These are phyloP conservation scores for Areca catechu DNA, from an alignment of 176 grass and related monocot species.

Conservation along the genomic window DNA sequence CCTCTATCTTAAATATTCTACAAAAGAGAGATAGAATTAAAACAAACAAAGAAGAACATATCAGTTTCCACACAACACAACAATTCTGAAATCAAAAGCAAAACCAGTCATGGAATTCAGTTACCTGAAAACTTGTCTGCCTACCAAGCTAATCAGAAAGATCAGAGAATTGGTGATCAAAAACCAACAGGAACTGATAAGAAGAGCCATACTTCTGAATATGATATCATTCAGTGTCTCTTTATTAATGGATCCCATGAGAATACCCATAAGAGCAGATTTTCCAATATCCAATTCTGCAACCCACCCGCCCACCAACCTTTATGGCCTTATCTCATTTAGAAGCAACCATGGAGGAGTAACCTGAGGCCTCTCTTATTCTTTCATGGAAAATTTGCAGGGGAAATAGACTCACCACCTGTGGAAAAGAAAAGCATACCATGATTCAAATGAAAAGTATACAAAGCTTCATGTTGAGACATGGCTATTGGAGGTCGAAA, in stretches of 20 bases:
- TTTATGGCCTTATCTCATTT: background rate
- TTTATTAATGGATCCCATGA: background rate
- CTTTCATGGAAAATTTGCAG: background rate
- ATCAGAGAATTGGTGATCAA: constrained; percentile 21
- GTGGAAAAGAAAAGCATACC: no score
- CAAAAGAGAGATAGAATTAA: background rate
- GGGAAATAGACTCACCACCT: no score
- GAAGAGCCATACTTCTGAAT: constrained; percentile 1
- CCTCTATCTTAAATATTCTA: background rate
- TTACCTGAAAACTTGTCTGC: constrained; percentile 29
- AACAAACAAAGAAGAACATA: background rate
- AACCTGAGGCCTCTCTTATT: background rate
- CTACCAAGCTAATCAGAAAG: constrained; percentile 26
- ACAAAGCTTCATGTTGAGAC: no score
- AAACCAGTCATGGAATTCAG: no score
- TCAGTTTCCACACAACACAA: no score
- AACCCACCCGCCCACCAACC: background rate
- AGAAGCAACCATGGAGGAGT: constrained; percentile 2
- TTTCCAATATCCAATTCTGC: background rate
- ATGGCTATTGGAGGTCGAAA: no score
- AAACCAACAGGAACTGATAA: constrained; percentile 16
- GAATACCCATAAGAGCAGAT: background rate
- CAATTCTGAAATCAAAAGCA: no score
- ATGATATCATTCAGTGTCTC: background rate
- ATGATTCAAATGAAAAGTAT: no score